phyloP scores from a whole-genome alignment of 257 asterid species.

The Cinchona pubescens region DNA sequence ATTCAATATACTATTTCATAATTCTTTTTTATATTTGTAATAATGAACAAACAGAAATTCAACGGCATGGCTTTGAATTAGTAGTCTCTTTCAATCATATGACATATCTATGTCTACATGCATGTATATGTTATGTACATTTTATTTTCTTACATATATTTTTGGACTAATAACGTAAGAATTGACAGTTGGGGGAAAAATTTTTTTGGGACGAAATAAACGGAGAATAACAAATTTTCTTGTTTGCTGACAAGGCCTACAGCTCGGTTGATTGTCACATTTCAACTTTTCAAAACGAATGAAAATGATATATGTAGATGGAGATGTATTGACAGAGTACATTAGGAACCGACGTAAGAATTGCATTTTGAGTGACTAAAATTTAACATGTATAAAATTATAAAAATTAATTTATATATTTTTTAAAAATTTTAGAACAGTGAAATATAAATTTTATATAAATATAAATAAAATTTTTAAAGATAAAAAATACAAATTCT shows the following conservation, averaged over 20 bases:
- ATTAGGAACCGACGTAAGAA: no score
- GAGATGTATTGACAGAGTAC: neutral
- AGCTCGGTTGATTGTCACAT: constrained; percentile 8
- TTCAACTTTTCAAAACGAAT: neutral
- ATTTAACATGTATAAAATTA: no score
- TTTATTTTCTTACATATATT: neutral
- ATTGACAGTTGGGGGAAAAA: neutral
- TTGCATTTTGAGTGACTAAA: no score
- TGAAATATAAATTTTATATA: no score
- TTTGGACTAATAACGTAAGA: neutral
- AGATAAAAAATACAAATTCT: no score
- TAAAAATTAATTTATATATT: no score
- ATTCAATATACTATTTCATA: neutral
- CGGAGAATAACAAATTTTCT: neutral
- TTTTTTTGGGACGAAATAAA: neutral
- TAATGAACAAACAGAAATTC: constrained; percentile 1
- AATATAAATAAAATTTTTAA: no score
- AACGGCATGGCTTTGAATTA: constrained; percentile 4
- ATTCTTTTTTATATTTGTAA: neutral
- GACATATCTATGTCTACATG: neutral
- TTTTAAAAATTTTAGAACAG: no score
- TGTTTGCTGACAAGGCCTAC: neutral
- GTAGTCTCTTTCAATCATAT: neutral
- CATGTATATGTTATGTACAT: neutral
- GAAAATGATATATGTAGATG: neutral